Percentiles rank a stretch among this genome's conserved stretches.
Conservation (phyloP, 257 asterid species). For the Solanum lycopersicoides region DNA sequence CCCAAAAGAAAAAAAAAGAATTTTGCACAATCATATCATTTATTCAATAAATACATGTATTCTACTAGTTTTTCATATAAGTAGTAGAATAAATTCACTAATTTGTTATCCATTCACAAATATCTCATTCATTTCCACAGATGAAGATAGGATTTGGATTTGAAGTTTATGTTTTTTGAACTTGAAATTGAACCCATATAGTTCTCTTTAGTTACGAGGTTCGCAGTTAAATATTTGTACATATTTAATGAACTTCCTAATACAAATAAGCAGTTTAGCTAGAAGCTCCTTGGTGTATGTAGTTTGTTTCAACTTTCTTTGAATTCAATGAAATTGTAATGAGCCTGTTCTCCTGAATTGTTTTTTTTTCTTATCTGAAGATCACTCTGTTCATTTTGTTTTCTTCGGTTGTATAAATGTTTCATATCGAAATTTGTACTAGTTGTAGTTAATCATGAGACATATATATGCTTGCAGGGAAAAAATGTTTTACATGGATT, state of each 20-base stretch:
- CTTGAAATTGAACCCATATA: no score
- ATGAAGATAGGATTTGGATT: not conserved
- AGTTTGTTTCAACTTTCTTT: not conserved
- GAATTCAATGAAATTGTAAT: not conserved
- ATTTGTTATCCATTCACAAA: not conserved
- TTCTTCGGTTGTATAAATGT: not conserved
- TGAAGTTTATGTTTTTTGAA: not conserved
- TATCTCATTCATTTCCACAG: not conserved
- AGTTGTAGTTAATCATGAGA: not conserved
- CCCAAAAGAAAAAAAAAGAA: no score
- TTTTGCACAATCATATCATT: no score
- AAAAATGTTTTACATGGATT: slow-evolving; percentile 29
- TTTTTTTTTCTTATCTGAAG: not conserved
- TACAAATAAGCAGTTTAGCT: not conserved
- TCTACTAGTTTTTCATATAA: no score
- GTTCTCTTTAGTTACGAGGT: not conserved
- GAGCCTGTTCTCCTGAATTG: not conserved
- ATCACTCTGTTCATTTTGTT: not conserved
- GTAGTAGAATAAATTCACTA: not conserved
- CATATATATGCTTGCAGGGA: slow-evolving; percentile 20
- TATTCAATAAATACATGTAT: no score
- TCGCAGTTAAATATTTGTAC: not conserved
- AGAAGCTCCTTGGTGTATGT: not conserved
- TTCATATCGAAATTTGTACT: not conserved
- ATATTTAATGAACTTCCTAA: not conserved